A percentile compares a stretch with the other conserved stretches of the same genome.
Conservation (phyloP, 148 eudicot species). For the Hydrangea macrophylla region DNA sequence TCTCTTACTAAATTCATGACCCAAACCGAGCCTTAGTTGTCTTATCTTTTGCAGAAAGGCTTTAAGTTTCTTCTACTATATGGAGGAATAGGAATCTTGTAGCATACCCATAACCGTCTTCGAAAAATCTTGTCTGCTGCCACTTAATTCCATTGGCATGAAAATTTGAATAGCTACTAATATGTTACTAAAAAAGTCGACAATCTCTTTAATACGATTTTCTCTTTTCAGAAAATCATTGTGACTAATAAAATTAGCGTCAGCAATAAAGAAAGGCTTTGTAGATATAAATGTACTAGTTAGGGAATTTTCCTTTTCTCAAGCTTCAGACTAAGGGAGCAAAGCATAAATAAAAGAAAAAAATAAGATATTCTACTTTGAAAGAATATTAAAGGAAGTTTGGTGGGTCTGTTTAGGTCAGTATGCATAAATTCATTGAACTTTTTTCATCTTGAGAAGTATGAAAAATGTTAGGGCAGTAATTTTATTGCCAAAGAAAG, state of each 20-base stretch:
- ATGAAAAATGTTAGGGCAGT: too few species aligned
- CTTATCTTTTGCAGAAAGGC: too few species aligned
- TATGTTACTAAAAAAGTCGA: background rate
- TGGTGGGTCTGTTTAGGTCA: too few species aligned
- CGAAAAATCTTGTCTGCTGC: background rate
- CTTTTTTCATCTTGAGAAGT: too few species aligned
- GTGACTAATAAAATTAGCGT: background rate
- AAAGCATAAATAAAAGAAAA: background rate
- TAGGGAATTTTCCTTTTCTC: background rate
- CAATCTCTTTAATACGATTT: background rate
- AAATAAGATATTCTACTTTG: background rate
- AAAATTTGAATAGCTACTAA: background rate
- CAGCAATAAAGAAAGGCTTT: background rate
- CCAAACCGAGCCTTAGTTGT: too few species aligned
- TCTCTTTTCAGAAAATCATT: background rate
- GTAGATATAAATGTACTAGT: too few species aligned
- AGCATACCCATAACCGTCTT: too few species aligned
- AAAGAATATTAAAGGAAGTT: background rate
- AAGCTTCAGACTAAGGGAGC: background rate
- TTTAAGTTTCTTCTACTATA: too few species aligned
- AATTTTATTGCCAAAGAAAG: too few species aligned
- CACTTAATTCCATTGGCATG: background rate
- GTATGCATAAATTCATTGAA: too few species aligned
- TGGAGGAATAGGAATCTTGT: too few species aligned
- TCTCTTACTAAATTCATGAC: too few species aligned